Conservation (phyloP, 345 rosid species). For the Firmiana major region DNA sequence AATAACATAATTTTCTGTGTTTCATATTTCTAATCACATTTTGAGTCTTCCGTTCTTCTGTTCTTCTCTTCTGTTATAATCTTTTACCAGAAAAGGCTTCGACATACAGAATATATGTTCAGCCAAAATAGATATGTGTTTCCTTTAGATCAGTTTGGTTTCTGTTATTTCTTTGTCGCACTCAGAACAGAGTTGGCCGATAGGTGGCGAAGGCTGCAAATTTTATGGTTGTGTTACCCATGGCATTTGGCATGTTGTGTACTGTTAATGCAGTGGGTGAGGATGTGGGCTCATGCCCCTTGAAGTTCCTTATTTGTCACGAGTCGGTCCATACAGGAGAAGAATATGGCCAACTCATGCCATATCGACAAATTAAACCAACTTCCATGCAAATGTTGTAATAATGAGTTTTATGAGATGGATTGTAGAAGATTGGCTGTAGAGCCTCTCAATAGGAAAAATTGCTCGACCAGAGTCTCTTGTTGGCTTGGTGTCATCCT, state of each 20-base stretch:
- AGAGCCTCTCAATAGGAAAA: not conserved
- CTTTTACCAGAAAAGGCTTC: conserved; percentile 21
- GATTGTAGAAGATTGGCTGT: not conserved
- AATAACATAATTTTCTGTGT: conserved; percentile 33
- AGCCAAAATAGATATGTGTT: conserved; percentile 8
- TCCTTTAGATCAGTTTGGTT: conserved; percentile 5
- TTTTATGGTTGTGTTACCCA: conserved; percentile 10
- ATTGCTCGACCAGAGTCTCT: not conserved
- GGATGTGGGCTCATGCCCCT: conserved; percentile 23
- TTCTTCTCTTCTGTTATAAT: not conserved
- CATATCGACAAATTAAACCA: not conserved
- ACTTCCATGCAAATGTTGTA: not conserved
- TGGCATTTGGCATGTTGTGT: conserved; percentile 23
- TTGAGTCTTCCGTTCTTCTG: not conserved
- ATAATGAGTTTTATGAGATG: not conserved
- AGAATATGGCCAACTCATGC: not conserved
- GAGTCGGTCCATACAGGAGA: conserved; percentile 1
- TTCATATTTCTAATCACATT: conserved; percentile 9
- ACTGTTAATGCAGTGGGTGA: conserved; percentile 14
- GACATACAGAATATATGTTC: conserved; percentile 16
- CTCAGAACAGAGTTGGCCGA: conserved; percentile 21
- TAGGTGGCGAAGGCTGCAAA: conserved; percentile 18
- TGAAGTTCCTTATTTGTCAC: conserved; percentile 19
- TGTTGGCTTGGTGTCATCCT: not conserved
- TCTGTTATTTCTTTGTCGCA: conserved; percentile 18